phyloP scores from a whole-genome alignment of 768 basidiomycete genomes.

The Pisolithus tinctorius region DNA sequence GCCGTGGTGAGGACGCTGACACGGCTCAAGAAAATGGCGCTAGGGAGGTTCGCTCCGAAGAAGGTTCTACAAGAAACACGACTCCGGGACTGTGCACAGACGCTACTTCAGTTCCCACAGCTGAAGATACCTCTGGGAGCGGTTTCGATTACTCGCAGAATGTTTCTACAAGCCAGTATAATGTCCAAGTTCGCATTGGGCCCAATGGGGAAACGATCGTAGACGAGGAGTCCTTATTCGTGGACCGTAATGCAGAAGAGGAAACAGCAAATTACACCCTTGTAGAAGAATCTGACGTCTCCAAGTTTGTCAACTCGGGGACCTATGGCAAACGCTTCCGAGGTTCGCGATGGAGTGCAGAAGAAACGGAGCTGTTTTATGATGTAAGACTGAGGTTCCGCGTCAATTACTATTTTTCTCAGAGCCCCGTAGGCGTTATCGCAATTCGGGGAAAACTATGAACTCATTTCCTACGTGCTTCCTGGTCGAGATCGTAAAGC shows the following conservation, averaged over 20 bases:
- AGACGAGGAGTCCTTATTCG: conserved; percentile 78
- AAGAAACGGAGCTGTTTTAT: conserved; percentile 85
- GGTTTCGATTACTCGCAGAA: conserved; percentile 68
- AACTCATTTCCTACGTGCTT: conserved; percentile 80
- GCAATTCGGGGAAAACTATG: conserved; percentile 90
- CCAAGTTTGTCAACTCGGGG: conserved; percentile 79
- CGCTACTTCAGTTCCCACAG: conserved; percentile 6
- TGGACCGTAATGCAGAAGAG: conserved; percentile 63
- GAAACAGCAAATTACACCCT: conserved; percentile 72
- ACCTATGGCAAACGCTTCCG: conserved; percentile 75
- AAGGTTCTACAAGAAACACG: conserved; percentile 1
- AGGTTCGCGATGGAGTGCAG: conserved; percentile 84
- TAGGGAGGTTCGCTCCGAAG: conserved; percentile 9
- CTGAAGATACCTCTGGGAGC: conserved; percentile 42
- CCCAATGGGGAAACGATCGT: conserved; percentile 83
- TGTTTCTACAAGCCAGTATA: conserved; percentile 63
- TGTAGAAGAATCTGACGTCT: conserved; percentile 74
- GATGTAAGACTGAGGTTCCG: conserved; percentile 43
- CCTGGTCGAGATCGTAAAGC: conserved; percentile 83
- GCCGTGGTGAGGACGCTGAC: conserved; percentile 45
- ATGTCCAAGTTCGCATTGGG: conserved; percentile 81
- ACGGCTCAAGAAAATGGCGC: conserved; percentile 12
- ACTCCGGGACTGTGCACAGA: conserved; percentile 12
- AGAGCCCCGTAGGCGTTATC: conserved; percentile 59
- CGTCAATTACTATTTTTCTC: conserved; percentile 5